phyloP scores from a whole-genome alignment of 495 filamentous ascomycete genomes.

The Tuber aestivum region DNA sequence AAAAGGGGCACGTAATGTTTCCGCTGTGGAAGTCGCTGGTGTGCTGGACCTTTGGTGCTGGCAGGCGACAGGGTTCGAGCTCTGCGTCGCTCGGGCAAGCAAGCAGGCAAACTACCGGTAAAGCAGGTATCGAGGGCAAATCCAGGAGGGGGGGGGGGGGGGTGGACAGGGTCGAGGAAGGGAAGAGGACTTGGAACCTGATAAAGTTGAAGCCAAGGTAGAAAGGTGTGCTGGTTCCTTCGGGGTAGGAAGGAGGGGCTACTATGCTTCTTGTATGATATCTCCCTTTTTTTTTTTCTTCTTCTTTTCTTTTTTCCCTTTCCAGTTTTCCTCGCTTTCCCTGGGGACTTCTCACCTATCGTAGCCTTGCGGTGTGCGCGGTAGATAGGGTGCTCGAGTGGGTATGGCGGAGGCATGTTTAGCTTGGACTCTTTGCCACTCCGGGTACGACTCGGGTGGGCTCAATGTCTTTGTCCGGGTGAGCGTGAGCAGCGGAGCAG shows the following conservation, averaged over 20 bases:
- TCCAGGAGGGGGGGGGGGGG: not conserved
- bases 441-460: not conserved
- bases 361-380: not conserved
- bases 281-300: no score
- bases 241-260: not conserved
- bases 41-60: not conserved
- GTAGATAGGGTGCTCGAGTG: not conserved
- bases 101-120: not conserved
- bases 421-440: not conserved
- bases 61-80: not conserved
- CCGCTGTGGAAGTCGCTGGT: not conserved
- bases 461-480: not conserved
- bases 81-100: not conserved
- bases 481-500: not conserved
- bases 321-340: not conserved
- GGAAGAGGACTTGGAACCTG: not conserved
- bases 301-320: not conserved
- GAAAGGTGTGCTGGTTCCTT: not conserved
- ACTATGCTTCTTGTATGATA: not conserved
- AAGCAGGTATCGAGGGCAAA: not conserved
- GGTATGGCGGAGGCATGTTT: not conserved
- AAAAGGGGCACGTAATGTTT: not conserved
- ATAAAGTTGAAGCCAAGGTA: not conserved
- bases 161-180: not conserved
- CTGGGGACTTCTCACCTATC: not conserved